Evolutionary conservation across 2,329 filamentous ascomycete species (phyloP), one percentile per base, ranked within the genome.

Genomic region (Podosphaera leucotricha): DNA sequence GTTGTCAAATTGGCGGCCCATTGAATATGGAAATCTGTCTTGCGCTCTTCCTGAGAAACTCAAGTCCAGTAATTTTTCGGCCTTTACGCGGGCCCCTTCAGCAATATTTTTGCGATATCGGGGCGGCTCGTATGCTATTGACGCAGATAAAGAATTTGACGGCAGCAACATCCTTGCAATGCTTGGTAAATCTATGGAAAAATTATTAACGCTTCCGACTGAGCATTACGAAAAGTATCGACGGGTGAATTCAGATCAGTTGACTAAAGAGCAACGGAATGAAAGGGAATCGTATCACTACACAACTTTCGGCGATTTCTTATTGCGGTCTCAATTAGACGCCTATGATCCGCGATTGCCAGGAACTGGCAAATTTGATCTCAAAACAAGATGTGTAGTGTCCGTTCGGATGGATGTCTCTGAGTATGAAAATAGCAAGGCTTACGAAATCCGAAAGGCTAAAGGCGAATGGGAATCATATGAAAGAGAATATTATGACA

Each of bases 111-210:
- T 94, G 15, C 73, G 81, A 43, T 81, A 77, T 61, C 80, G 81
- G 50, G 72, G 93, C 55, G 87, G 86, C 1, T 71, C 76, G 0
- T 98, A 98, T 58, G 86, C 87, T 4, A 90, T 98, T 47, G 90
- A 98, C 58, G 83, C 86, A 0, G 90, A 98, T 61, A 98, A 95
- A 62, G 72, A 93, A 57, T 90, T 75, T 52, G 86, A 94, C 54
- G 70, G 65, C 6, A 79, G 81, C 26, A 95, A 83, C 51, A 73
- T 98, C 26, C 68, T 98, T 42, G 90, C 80, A 61, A 84, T 87
- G 68, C 70, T 98, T 15, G 90, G 90, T 13, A 90, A 92, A 56
- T 93, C 86, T 0, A 85, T 98, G 76, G 90, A 98, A 61, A 94
- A 95, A 61, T 70, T 95, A 24, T 68, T 98, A 22, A 95, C 90